Percentiles rank a stretch among this genome's conserved stretches.
phyloP scores from a whole-genome alignment of 768 basidiomycete genomes.

The Pleurotus citrinopileatus region DNA sequence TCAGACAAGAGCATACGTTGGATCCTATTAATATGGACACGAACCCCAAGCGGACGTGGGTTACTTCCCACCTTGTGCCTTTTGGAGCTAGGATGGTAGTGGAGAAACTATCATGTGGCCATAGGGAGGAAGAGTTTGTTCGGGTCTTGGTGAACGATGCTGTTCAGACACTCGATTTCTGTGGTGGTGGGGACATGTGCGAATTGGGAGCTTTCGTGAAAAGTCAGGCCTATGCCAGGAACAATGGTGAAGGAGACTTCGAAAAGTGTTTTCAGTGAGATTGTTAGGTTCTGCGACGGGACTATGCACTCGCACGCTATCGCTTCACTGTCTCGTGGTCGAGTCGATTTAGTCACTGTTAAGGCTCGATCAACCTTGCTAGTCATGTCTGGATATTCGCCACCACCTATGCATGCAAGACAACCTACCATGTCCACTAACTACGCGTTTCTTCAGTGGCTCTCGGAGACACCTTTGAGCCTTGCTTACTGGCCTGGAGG shows the following conservation, averaged over 20 bases:
- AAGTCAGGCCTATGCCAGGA: slow-evolving; percentile 68
- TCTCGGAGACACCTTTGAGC: too few species aligned
- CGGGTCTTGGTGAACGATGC: slow-evolving; percentile 80
- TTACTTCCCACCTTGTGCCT: slow-evolving; percentile 60
- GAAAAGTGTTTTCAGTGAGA: slow-evolving; percentile 50
- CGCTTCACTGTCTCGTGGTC: too few species aligned
- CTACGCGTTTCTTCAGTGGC: too few species aligned
- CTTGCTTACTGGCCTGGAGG: too few species aligned
- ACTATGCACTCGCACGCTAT: too few species aligned
- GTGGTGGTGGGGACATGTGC: slow-evolving; percentile 58
- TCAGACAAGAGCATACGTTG: slow-evolving; percentile 31
- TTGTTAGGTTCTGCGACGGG: background rate
- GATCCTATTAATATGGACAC: slow-evolving; percentile 25
- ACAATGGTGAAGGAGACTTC: slow-evolving; percentile 70
- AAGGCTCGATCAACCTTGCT: too few species aligned
- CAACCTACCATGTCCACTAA: too few species aligned
- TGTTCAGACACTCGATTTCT: slow-evolving; percentile 61
- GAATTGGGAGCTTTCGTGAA: slow-evolving; percentile 60
- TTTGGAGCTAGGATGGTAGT: slow-evolving; percentile 75
- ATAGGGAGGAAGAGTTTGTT: slow-evolving; percentile 43
- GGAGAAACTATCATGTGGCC: slow-evolving; percentile 58
- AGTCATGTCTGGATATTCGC: too few species aligned
- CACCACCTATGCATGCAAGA: too few species aligned
- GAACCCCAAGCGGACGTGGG: slow-evolving; percentile 44
- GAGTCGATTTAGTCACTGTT: too few species aligned